Evolutionary conservation across 2,329 filamentous ascomycete species (phyloP), one percentile per base, ranked within the genome.

Genomic region (Atkinsonella texensis): DNA sequence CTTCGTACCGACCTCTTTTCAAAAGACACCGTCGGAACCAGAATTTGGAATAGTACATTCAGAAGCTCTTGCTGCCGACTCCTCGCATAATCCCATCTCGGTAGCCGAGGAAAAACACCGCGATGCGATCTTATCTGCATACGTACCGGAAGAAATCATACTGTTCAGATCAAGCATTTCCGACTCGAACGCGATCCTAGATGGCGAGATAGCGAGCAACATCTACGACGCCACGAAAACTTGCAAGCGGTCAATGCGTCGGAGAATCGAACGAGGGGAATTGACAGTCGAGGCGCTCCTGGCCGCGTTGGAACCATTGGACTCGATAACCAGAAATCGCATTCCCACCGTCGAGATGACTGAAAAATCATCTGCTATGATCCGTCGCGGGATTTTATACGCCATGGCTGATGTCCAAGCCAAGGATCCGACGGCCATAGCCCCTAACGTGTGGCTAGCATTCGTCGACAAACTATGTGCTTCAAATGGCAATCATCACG

Each of bases 251-350:
- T 55, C 55, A 3, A 43, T 58, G 10, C 51, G 54, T 4, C 54
- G 49, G 9, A 54, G 53, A 18, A 48, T 60, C 17, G 39, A 53
- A 18, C 42, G 50, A 4, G 52, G 55, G 46, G n/a, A 54, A 2
- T 23, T 60, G 9, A 53, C 56, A 28, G 43, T 48, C 13, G 49
- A 57, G n/a, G 46, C 20, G 20, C 23, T 61, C 12, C 18, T 49
- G 11, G 44, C 49, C 23, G 49, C 53, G 6, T 32, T 60, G 41
- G 57, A 60, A 2, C 59, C 59, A 1, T 49, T 61, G 13, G 59
- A 61, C 45, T n/a, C 39, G 33, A 35, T 46, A 13, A 51, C 53
- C 3, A 54, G 46, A 17, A 52, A 43, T 40, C 55, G 50, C 15
- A 53, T 61, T 2, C 48, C 54, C 13, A 44, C 49, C n/a, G 43